Percentiles rank a stretch among this genome's conserved stretches.
phyloP scores from a whole-genome alignment of 2,329 filamentous ascomycete genomes.

The Tolypocladium ophioglossoides region DNA sequence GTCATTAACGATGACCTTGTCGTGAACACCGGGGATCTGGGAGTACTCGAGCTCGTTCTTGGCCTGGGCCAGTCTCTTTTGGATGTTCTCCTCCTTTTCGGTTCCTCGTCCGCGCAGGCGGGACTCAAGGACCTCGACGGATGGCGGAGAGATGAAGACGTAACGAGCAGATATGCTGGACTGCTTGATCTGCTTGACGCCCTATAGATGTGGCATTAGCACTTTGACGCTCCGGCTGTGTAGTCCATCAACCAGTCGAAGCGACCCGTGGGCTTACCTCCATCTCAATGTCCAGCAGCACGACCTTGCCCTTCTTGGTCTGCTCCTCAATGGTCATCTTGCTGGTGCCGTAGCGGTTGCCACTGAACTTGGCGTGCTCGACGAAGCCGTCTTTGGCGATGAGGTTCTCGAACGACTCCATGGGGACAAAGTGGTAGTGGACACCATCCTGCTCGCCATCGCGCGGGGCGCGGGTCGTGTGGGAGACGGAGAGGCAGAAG shows the following conservation, averaged over 20 bases:
- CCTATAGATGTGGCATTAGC: constrained; percentile 22
- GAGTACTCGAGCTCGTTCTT: constrained; percentile 64
- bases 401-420: constrained; percentile 56
- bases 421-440: constrained; percentile 71
- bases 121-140: constrained; percentile 60
- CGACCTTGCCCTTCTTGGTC: constrained; percentile 58
- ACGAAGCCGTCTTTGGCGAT: constrained; percentile 66
- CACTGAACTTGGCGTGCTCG: constrained; percentile 76
- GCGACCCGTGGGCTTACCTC: constrained; percentile 43
- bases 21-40: constrained; percentile 47
- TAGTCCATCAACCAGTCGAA: not conserved
- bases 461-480: constrained; percentile 74
- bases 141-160: constrained; percentile 77
- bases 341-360: constrained; percentile 80
- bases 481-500: constrained; percentile 49
- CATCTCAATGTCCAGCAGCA: constrained; percentile 94
- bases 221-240: not conserved
- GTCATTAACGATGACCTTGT: constrained; percentile 28
- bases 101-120: constrained; percentile 66
- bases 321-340: constrained; percentile 70
- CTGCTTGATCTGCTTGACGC: constrained; percentile 85
- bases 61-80: constrained; percentile 61
- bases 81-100: constrained; percentile 63
- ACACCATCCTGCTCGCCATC: constrained; percentile 63
- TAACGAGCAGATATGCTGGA: constrained; percentile 67